A percentile compares a stretch with the other conserved stretches of the same genome.
phyloP scores from a whole-genome alignment of 192 early-diverging fungal genomes.

The Coemansia sp. region DNA sequence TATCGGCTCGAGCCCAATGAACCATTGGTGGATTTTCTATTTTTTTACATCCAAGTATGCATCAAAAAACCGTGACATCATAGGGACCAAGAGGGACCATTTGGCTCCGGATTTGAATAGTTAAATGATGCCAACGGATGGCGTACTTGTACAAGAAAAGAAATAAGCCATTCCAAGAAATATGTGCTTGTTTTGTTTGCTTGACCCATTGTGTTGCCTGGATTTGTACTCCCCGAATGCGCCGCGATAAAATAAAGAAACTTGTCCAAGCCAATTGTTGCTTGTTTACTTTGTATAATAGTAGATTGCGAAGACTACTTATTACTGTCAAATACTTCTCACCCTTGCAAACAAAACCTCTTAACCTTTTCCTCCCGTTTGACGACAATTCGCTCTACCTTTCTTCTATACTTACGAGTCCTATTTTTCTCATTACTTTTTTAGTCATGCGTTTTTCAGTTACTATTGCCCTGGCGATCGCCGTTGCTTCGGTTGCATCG shows the following conservation, averaged over 20 bases:
- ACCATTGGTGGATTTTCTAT: neutral
- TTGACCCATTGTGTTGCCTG: neutral
- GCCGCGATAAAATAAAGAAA: neutral
- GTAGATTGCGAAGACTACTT: neutral
- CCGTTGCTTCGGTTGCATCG: constrained; percentile 11
- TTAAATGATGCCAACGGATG: neutral
- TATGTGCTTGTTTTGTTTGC: neutral
- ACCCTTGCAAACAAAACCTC: neutral
- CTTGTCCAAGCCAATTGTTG: neutral
- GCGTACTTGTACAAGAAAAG: neutral
- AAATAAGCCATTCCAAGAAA: neutral
- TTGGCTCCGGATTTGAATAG: neutral
- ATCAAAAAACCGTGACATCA: neutral
- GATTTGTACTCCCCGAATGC: constrained; percentile 4
- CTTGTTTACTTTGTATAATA: neutral
- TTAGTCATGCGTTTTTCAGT: constrained; percentile 20
- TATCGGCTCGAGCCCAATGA: neutral
- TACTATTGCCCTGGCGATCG: constrained; percentile 17
- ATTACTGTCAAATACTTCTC: neutral
- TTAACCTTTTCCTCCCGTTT: constrained; percentile 1
- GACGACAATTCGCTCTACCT: constrained; percentile 3
- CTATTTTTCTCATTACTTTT: neutral
- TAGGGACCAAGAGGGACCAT: neutral
- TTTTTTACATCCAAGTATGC: neutral
- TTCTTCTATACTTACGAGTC: neutral